These are phyloP conservation scores for Hymenoscyphus linearis DNA, from an alignment of 2,329 filamentous ascomycete species.

Conservation along the genomic window DNA sequence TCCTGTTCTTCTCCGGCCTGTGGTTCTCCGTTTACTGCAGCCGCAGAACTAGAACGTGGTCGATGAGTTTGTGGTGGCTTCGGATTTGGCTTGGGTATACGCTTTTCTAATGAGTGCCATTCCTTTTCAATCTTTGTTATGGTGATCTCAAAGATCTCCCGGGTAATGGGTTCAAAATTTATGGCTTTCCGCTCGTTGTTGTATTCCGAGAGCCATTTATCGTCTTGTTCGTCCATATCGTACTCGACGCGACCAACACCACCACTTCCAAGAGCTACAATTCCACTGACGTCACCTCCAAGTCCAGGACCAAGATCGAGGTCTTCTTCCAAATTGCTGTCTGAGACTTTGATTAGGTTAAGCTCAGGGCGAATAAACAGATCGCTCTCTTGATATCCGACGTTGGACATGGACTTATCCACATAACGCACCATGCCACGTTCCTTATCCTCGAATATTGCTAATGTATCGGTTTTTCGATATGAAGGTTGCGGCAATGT, in stretches of 20 bases:
- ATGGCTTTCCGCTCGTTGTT: conserved; percentile 72
- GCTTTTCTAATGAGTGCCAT: conserved; percentile 92
- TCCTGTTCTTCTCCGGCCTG: conserved; percentile 88
- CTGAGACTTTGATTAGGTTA: conserved; percentile 60
- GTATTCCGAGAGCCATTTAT: conserved; percentile 85
- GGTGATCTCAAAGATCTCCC: conserved; percentile 92
- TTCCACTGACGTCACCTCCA: conserved; percentile 55
- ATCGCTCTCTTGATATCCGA: conserved; percentile 94
- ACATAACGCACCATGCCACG: conserved; percentile 86
- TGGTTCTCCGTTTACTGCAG: conserved; percentile 90
- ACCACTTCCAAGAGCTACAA: conserved; percentile 42
- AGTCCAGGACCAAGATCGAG: conserved; percentile 40
- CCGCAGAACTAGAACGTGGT: conserved; percentile 87
- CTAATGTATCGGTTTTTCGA: conserved; percentile 72
- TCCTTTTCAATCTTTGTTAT: conserved; percentile 99
- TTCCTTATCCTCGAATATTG: conserved; percentile 76
- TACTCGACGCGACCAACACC: conserved; percentile 85
- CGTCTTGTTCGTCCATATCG: conserved; percentile 99
- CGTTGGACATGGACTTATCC: conserved; percentile 91
- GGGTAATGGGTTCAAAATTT: conserved; percentile 76
- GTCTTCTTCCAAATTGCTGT: conserved; percentile 56
- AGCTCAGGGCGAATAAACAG: conserved; percentile 74
- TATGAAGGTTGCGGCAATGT: conserved; percentile 73
- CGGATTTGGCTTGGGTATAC: conserved; percentile 94
- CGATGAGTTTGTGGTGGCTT: conserved; percentile 93